A percentile compares a stretch with the other conserved stretches of the same genome.
Conservation (phyloP, 495 filamentous ascomycete species). For the Neurospora discreta region DNA sequence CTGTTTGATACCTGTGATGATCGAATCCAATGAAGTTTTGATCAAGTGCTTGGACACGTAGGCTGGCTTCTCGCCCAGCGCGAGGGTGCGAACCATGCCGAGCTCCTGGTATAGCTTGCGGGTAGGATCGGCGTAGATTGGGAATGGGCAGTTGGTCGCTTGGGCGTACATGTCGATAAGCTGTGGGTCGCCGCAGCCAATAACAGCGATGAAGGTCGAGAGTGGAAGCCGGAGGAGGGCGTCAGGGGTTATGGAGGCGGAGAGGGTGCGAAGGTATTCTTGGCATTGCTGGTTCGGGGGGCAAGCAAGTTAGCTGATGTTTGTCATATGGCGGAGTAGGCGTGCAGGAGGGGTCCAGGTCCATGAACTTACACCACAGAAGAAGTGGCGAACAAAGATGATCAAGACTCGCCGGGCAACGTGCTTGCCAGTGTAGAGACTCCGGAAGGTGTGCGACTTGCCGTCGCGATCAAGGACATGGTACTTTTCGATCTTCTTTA, state of each 20-base stretch:
- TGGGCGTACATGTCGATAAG: conserved; percentile 59
- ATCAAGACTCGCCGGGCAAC: conserved; percentile 49
- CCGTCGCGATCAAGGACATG: conserved; percentile 54
- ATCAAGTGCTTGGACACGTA: conserved; percentile 50
- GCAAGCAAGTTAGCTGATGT: background rate
- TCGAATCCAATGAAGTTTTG: conserved; percentile 30
- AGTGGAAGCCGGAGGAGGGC: conserved; percentile 41
- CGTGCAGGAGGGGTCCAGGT: background rate
- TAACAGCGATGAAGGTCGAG: conserved; percentile 55
- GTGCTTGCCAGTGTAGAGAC: conserved; percentile 50
- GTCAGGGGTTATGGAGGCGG: conserved; percentile 46
- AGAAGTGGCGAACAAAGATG: conserved; percentile 83
- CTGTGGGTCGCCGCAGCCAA: conserved; percentile 69
- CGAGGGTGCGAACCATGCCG: conserved; percentile 56
- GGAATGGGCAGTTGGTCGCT: conserved; percentile 57
- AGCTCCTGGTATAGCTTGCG: conserved; percentile 58
- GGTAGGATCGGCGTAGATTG: conserved; percentile 73
- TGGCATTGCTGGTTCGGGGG: conserved; percentile 48
- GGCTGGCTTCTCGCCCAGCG: conserved; percentile 50
- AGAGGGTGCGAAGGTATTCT: conserved; percentile 57
- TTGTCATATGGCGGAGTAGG: background rate
- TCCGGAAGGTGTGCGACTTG: conserved; percentile 52
- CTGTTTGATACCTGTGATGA: conserved; percentile 48
- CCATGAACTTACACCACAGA: conserved; percentile 60
- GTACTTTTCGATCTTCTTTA: conserved; percentile 43